Evolutionary conservation across 192 early-diverging fungal genomes (phyloP).

Genomic region (Gaertneriomyces semiglobifer): DNA sequence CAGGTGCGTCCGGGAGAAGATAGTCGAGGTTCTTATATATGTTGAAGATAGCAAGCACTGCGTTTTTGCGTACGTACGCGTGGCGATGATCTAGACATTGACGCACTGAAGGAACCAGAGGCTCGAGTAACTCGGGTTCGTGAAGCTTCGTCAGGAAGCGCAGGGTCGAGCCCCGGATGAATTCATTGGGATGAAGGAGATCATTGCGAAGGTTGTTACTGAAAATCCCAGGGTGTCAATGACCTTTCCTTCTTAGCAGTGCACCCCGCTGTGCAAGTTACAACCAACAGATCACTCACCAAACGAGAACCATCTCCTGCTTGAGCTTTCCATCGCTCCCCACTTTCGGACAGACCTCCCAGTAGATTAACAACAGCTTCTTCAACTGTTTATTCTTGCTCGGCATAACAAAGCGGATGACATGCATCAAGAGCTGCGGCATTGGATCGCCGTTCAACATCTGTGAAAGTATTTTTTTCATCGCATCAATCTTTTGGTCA

Average conservation of each 20-base stretch:
- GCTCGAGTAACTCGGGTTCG: conserved; percentile 93
- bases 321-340: conserved; percentile 88
- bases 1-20: conserved; percentile 92
- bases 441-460: conserved; percentile 91
- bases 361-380: conserved; percentile 94
- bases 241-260: background rate
- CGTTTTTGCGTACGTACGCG: conserved; percentile 98
- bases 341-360: conserved; percentile 94
- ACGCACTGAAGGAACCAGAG: conserved; percentile 83
- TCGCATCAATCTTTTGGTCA: conserved; percentile 86
- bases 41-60: conserved; percentile 85
- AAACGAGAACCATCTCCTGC: conserved; percentile 89
- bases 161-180: conserved; percentile 88
- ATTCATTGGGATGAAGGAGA: conserved; percentile 98
- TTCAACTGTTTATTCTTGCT: conserved; percentile 94
- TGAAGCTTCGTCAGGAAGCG: conserved; percentile 93
- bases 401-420: conserved; percentile 97
- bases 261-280: background rate
- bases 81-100: conserved; percentile 82
- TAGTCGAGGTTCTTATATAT: conserved; percentile 87
- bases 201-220: conserved; percentile 94
- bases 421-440: conserved; percentile 88
- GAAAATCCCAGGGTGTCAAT: background rate
- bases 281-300: conserved; percentile 49
- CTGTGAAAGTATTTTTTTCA: conserved; percentile 86